phyloP scores from a whole-genome alignment of 768 basidiomycete genomes.

The Termitomyces sp. region DNA sequence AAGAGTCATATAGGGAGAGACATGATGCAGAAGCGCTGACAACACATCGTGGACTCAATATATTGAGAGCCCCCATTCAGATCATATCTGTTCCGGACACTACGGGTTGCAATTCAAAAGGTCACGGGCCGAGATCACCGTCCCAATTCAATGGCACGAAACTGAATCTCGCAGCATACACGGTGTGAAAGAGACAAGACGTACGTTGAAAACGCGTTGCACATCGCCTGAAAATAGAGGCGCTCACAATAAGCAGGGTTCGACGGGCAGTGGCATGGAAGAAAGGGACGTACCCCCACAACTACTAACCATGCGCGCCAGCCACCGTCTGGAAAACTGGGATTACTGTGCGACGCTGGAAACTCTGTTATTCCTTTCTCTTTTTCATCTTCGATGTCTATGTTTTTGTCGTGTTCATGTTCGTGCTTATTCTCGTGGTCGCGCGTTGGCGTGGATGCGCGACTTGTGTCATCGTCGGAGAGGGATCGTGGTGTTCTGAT shows the following conservation, averaged over 20 bases:
- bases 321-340: conserved; percentile 42
- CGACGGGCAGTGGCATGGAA: no score
- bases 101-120: background rate
- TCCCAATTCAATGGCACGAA: background rate
- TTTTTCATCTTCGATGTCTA: background rate
- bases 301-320: conserved; percentile 44
- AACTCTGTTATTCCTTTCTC: background rate
- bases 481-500: background rate
- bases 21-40: background rate
- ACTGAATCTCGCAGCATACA: background rate
- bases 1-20: background rate
- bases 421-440: conserved; percentile 1
- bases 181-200: conserved; percentile 15
- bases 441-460: background rate
- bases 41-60: background rate
- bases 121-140: background rate
- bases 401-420: background rate
- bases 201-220: conserved; percentile 45
- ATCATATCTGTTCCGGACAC: no score
- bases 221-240: conserved; percentile 39
- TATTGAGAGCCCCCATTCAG: background rate
- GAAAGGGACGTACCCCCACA: conserved; percentile 32
- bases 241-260: background rate
- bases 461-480: conserved; percentile 6
- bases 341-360: background rate